Evolutionary conservation across 2,329 filamentous ascomycete genomes (phyloP), one percentile per base, ranked within the genome.

Genomic region (Diaporthe sp.): DNA sequence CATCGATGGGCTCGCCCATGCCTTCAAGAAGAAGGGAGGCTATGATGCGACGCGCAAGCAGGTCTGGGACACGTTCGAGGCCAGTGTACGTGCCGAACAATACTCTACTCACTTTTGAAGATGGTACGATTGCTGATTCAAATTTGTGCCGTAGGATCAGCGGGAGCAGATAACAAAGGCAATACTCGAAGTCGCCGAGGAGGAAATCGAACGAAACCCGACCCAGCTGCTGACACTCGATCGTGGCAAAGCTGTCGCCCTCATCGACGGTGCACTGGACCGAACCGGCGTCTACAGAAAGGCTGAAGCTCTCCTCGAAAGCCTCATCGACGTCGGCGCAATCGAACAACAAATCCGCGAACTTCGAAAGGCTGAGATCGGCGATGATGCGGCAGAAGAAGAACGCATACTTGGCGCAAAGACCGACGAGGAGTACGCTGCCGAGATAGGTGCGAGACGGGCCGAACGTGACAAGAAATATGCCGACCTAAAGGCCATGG

Each of bases 21-120:
- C 90, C 15, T 96, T 96, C 85, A 96, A 96, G 84, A 96, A 96
- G 85, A 95, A 95, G 83, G 94, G 94, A 76, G 93, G 93, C 74
- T 97, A 96, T 80, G 94, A 97, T 83, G 86, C 89, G 19, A 89
- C 96, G 77, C 91, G 94, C 76, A 96, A 95, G 81, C 89, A 94
- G 79, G 88, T 94, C 15, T 95, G 94, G 89, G 90, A 93, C 60
- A 92, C 94, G 74, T 94, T 95, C 78, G 91, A 92, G 80, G 89
- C 90, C 40, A 92, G 91, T 78, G 93, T 95, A 88, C 74, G 89
- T 66, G 25, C 58, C 25, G 13, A 30, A 3, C n/a, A 30, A 13
- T 19, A 12, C 33, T 38, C 10, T n/a, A 13, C 12, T 19, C 17
- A 9, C 25, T 22, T 40, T 0, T 50, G 9, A 33, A 9, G 19